Evolutionary conservation across 2,329 filamentous ascomycete genomes (phyloP).

Genomic region (Aquanectria penicillioides): DNA sequence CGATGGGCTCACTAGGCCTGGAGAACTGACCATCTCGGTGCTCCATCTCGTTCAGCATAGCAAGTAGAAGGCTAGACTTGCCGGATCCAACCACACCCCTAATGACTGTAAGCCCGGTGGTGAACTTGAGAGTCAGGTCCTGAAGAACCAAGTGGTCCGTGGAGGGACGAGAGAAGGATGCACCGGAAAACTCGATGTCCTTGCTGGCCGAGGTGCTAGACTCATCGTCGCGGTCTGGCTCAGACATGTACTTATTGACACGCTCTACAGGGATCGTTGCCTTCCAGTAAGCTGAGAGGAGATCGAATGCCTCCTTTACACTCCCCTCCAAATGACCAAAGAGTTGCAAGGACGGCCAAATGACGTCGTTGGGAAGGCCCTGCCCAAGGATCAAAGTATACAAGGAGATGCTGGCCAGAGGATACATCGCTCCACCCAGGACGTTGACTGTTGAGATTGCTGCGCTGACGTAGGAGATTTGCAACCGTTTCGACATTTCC

Average conservation of each 20-base stretch:
- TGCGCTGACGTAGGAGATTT: slow-evolving; percentile 48
- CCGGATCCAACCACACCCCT: slow-evolving; percentile 70
- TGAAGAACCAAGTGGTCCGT: slow-evolving; percentile 62
- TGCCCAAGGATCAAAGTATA: slow-evolving; percentile 78
- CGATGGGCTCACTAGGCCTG: slow-evolving; percentile 61
- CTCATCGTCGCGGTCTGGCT: slow-evolving; percentile 76
- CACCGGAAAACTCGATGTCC: slow-evolving; percentile 66
- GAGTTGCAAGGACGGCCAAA: slow-evolving; percentile 86
- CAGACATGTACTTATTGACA: slow-evolving; percentile 87
- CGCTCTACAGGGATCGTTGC: slow-evolving; percentile 83
- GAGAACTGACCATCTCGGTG: slow-evolving; percentile 62
- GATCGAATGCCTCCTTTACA: slow-evolving; percentile 77
- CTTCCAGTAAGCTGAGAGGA: slow-evolving; percentile 82
- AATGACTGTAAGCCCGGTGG: slow-evolving; percentile 62
- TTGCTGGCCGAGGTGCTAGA: slow-evolving; percentile 46
- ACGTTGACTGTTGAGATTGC: slow-evolving; percentile 76
- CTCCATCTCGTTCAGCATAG: slow-evolving; percentile 73
- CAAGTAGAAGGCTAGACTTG: slow-evolving; percentile 69
- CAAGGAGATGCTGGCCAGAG: slow-evolving; percentile 82
- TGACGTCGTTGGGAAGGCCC: slow-evolving; percentile 79
- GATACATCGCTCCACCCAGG: slow-evolving; percentile 78
- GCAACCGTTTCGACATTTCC: slow-evolving; percentile 51
- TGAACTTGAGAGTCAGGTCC: slow-evolving; percentile 57
- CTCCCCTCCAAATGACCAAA: slow-evolving; percentile 80
- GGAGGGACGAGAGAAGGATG: slow-evolving; percentile 84